A percentile compares a stretch with the other conserved stretches of the same genome.
Evolutionary conservation across 805 yeast species (phyloP).

Genomic region (Suhomyces prunicola): DNA sequence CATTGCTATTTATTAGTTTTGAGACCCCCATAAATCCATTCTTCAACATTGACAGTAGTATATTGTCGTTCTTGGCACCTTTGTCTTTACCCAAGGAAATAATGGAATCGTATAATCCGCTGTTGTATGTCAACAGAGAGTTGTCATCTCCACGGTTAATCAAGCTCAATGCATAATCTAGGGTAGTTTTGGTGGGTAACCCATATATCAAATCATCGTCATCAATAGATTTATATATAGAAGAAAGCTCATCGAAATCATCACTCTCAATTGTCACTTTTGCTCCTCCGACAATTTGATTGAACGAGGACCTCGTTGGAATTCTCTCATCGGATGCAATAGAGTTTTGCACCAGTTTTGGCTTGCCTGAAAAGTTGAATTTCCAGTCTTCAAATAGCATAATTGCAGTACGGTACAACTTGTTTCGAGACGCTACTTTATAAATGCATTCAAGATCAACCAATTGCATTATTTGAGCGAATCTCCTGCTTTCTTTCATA

Average conservation of each 20-base stretch:
- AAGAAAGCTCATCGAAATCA: constrained; percentile 16
- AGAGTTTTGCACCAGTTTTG: background rate
- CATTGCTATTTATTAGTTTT: constrained; percentile 32
- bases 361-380: background rate
- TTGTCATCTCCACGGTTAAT: constrained; percentile 26
- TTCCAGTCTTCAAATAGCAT: constrained; percentile 47
- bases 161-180: constrained; percentile 49
- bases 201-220: constrained; percentile 67
- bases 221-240: constrained; percentile 51
- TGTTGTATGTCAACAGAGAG: constrained; percentile 47
- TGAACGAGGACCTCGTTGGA: background rate
- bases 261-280: background rate
- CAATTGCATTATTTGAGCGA: constrained; percentile 22
- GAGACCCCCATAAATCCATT: constrained; percentile 63
- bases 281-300: background rate
- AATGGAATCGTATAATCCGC: constrained; percentile 54
- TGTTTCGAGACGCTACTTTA: constrained; percentile 28
- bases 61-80: constrained; percentile 7
- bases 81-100: constrained; percentile 9
- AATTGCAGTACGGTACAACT: constrained; percentile 41
- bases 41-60: constrained; percentile 39
- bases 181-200: constrained; percentile 53
- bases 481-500: constrained; percentile 22
- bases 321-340: background rate
- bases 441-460: constrained; percentile 29